Evolutionary conservation across 768 basidiomycete species (phyloP).

Genomic region (Tulasnella sp.): DNA sequence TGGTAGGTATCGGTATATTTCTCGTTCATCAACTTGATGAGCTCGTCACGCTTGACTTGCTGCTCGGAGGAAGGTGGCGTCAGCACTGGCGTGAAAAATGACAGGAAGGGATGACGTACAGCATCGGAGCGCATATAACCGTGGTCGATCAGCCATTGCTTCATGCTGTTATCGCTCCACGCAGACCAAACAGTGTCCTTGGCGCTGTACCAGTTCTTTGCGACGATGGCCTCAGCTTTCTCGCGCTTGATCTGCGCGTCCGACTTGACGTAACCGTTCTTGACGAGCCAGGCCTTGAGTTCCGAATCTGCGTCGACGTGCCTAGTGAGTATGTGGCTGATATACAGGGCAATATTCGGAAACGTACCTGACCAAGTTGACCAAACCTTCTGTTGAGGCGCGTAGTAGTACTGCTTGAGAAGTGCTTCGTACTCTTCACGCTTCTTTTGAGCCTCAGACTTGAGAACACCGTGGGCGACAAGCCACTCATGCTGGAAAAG

Average conservation of each 20-base stretch:
- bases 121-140: conserved; percentile 59
- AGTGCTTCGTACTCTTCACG: conserved; percentile 57
- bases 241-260: conserved; percentile 64
- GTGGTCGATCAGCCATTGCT: conserved; percentile 68
- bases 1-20: conserved; percentile 57
- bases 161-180: conserved; percentile 74
- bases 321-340: conserved; percentile 35
- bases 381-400: conserved; percentile 39
- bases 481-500: conserved; percentile 72
- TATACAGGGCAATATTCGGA: background rate
- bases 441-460: conserved; percentile 56
- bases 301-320: conserved; percentile 62
- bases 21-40: conserved; percentile 64
- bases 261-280: conserved; percentile 67
- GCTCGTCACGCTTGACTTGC: conserved; percentile 67
- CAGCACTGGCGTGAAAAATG: background rate
- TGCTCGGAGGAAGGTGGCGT: conserved; percentile 27
- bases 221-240: conserved; percentile 70
- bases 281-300: conserved; percentile 72
- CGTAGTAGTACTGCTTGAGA: conserved; percentile 80
- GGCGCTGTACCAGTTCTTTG: conserved; percentile 65
- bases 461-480: conserved; percentile 67
- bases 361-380: conserved; percentile 34
- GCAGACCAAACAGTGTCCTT: conserved; percentile 37
- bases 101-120: conserved; percentile 29